A percentile compares a stretch with the other conserved stretches of the same genome.
phyloP scores from a whole-genome alignment of 768 basidiomycete species.

The Fomitopsis serialis region DNA sequence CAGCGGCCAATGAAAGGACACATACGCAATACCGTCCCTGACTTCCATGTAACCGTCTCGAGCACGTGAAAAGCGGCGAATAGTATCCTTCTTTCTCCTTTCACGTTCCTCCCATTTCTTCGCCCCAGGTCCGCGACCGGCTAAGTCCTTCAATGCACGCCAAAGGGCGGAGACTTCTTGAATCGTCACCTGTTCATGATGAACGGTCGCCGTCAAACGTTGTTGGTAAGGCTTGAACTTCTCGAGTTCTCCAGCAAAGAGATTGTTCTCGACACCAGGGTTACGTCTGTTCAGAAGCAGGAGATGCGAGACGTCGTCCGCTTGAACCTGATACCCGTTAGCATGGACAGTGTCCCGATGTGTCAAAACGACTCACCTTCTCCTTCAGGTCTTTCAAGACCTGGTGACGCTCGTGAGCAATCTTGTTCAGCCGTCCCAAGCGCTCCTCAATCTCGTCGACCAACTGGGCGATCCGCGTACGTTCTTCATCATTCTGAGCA shows the following conservation, averaged over 20 bases:
- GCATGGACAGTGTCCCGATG: background rate
- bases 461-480: constrained; percentile 56
- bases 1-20: constrained; percentile 16
- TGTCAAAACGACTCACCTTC: constrained; percentile 49
- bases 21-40: constrained; percentile 76
- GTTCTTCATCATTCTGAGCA: constrained; percentile 57
- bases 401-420: constrained; percentile 79
- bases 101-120: constrained; percentile 81
- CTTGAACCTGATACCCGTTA: constrained; percentile 62
- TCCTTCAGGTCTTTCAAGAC: constrained; percentile 94
- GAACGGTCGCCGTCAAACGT: constrained; percentile 70
- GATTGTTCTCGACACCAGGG: constrained; percentile 71
- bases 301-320: constrained; percentile 93
- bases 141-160: constrained; percentile 66
- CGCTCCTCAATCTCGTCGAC: constrained; percentile 77
- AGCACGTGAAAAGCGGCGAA: constrained; percentile 66
- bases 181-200: constrained; percentile 67
- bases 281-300: constrained; percentile 88
- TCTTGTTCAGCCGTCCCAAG: constrained; percentile 72
- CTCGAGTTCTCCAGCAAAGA: constrained; percentile 92
- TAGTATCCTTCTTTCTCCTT: constrained; percentile 69
- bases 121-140: constrained; percentile 72
- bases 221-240: constrained; percentile 93
- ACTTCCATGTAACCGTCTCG: constrained; percentile 86
- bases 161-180: constrained; percentile 74